Evolutionary conservation across 192 early-diverging fungal species (phyloP).

Genomic region (Coemansia sp.): DNA sequence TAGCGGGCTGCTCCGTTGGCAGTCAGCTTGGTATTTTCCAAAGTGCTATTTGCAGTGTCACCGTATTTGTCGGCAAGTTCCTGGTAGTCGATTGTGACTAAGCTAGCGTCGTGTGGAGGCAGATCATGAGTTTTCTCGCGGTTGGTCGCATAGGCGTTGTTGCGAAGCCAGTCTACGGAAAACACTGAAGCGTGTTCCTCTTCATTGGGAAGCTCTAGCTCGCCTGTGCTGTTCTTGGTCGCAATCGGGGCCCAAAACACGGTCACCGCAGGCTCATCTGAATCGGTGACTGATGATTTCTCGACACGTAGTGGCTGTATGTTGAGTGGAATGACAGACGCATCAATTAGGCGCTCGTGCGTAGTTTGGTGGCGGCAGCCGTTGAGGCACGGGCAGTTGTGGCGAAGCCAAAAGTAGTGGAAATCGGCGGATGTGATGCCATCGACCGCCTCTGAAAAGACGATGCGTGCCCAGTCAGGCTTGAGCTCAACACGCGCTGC

Average conservation of each 20-base stretch:
- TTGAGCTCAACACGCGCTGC: slow-evolving; percentile 34
- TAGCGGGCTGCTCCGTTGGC: slow-evolving; percentile 15
- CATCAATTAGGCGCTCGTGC: slow-evolving; percentile 52
- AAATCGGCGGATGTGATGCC: slow-evolving; percentile 29
- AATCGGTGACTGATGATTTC: neutral
- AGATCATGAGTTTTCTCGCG: slow-evolving; percentile 31
- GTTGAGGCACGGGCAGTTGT: slow-evolving; percentile 54
- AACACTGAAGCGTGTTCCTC: slow-evolving; percentile 42
- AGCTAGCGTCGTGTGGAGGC: slow-evolving; percentile 37
- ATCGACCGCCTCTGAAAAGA: slow-evolving; percentile 10
- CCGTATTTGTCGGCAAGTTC: slow-evolving; percentile 13
- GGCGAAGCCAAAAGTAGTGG: slow-evolving; percentile 57
- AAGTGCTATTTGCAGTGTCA: neutral
- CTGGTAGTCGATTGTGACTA: slow-evolving; percentile 43
- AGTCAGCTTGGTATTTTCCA: neutral
- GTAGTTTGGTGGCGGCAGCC: slow-evolving; percentile 49
- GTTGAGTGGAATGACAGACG: slow-evolving; percentile 41
- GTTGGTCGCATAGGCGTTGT: slow-evolving; percentile 39
- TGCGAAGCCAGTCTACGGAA: slow-evolving; percentile 38
- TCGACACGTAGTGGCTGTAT: slow-evolving; percentile 43
- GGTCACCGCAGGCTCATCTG: slow-evolving; percentile 15
- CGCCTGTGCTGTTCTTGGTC: slow-evolving; percentile 38
- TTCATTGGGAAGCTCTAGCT: slow-evolving; percentile 24
- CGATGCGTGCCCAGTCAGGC: slow-evolving; percentile 51
- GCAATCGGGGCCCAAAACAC: slow-evolving; percentile 48